These are phyloP conservation scores for Sparassis latifolia DNA, from an alignment of 1,284 basidiomycete species.

Conservation along the genomic window DNA sequence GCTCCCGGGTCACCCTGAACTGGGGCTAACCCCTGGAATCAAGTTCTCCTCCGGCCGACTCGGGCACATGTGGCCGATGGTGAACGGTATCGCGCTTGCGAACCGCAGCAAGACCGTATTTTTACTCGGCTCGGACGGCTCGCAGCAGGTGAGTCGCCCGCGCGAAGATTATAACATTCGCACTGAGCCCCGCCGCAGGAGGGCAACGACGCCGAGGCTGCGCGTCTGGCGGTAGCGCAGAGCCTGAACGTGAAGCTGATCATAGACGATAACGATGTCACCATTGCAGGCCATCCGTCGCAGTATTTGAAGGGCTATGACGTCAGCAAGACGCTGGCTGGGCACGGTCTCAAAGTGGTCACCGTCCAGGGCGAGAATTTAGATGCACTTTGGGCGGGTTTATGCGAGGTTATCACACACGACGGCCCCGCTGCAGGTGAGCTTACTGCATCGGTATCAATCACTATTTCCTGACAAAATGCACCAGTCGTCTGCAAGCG, in stretches of 20 bases:
- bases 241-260: constrained; percentile 76
- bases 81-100: constrained; percentile 78
- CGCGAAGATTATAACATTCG: neutral
- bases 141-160: constrained; percentile 47
- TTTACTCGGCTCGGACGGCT: constrained; percentile 80
- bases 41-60: constrained; percentile 85
- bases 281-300: constrained; percentile 81
- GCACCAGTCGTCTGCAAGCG: constrained; percentile 63
- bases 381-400: constrained; percentile 65
- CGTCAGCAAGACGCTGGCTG: constrained; percentile 63
- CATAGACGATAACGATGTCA: constrained; percentile 85
- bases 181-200: constrained; percentile 61
- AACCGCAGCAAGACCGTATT: constrained; percentile 73
- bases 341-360: constrained; percentile 74
- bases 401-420: constrained; percentile 48
- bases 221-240: constrained; percentile 77
- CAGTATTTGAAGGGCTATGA: constrained; percentile 77
- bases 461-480: neutral
- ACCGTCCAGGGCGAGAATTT: constrained; percentile 72
- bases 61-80: constrained; percentile 78
- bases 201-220: constrained; percentile 84
- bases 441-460: constrained; percentile 11
- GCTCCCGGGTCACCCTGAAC: constrained; percentile 81
- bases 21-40: constrained; percentile 79
- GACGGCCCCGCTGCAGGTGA: constrained; percentile 72